Evolutionary conservation across 2,329 filamentous ascomycete genomes (phyloP).

Genomic region (Alternaria ethzedia): DNA sequence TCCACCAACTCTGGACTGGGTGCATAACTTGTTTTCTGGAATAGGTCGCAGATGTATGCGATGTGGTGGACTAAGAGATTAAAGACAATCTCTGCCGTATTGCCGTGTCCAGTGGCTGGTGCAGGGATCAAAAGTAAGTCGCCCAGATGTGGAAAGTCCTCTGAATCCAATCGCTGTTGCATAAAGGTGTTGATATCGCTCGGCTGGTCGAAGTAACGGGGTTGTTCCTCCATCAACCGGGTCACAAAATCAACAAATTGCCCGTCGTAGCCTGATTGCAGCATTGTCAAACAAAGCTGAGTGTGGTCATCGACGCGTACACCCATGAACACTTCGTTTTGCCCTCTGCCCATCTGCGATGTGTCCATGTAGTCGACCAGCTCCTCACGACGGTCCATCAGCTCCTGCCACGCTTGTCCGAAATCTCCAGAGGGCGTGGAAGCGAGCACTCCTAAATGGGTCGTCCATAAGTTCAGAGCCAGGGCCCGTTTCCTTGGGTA

Average conservation of each 20-base stretch:
- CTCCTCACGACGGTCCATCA: not conserved
- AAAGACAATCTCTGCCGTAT: not conserved
- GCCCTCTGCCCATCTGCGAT: not conserved
- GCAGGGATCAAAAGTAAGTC: not conserved
- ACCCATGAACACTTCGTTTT: not conserved
- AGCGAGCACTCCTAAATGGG: not conserved
- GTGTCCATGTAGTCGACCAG: not conserved
- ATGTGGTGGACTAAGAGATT: not conserved
- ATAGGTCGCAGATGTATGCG: not conserved
- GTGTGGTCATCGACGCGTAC: not conserved
- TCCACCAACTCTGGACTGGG: not conserved
- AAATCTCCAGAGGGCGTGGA: not conserved
- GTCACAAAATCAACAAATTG: not conserved
- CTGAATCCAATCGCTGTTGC: not conserved
- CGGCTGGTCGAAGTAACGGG: not conserved
- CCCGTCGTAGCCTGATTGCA: not conserved
- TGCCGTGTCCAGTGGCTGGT: not conserved
- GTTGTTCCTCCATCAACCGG: not conserved
- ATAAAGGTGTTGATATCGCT: not conserved
- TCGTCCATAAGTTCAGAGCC: not conserved
- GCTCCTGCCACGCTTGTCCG: not conserved
- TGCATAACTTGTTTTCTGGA: not conserved
- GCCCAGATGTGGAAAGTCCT: not conserved
- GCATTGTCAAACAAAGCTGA: not conserved
- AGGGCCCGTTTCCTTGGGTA: not conserved